These are phyloP conservation scores for Multifurca ochricompacta DNA, from an alignment of 768 basidiomycete species.

Conservation along the genomic window DNA sequence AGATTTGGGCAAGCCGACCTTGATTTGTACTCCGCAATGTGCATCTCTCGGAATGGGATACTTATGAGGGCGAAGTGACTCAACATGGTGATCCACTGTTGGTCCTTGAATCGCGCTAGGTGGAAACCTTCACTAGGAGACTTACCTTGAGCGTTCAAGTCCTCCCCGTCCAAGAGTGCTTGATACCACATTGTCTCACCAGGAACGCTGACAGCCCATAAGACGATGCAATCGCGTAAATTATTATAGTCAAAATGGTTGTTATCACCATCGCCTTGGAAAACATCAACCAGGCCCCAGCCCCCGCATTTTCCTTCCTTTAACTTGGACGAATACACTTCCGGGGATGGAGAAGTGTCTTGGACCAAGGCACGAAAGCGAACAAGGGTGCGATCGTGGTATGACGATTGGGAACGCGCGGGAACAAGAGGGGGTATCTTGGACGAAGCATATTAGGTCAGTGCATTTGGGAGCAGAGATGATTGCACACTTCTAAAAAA, in stretches of 20 bases:
- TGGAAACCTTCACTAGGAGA: neutral
- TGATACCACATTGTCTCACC: slow-evolving; percentile 55
- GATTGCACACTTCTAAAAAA: slow-evolving; percentile 23
- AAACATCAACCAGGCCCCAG: slow-evolving; percentile 53
- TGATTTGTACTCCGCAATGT: slow-evolving; percentile 68
- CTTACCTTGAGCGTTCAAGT: slow-evolving; percentile 21
- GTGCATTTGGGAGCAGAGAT: neutral
- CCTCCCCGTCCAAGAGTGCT: slow-evolving; percentile 26
- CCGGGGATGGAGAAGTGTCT: slow-evolving; percentile 66
- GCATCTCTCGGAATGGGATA: slow-evolving; percentile 46
- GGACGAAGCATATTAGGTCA: slow-evolving; percentile 1
- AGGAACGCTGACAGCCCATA: slow-evolving; percentile 74
- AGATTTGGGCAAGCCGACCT: slow-evolving; percentile 34
- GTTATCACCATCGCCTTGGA: slow-evolving; percentile 24
- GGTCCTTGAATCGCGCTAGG: neutral
- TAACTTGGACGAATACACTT: slow-evolving; percentile 57
- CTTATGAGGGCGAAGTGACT: slow-evolving; percentile 44
- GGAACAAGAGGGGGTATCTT: slow-evolving; percentile 55
- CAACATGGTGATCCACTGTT: neutral
- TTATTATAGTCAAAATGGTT: slow-evolving; percentile 37
- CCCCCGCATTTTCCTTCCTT: slow-evolving; percentile 47
- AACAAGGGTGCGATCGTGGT: slow-evolving; percentile 51
- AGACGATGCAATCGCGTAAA: slow-evolving; percentile 51
- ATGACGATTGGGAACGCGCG: slow-evolving; percentile 39
- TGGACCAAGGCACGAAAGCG: slow-evolving; percentile 75